These are phyloP conservation scores for Penicillium argentinense DNA, from an alignment of 495 filamentous ascomycete genomes.

Conservation along the genomic window DNA sequence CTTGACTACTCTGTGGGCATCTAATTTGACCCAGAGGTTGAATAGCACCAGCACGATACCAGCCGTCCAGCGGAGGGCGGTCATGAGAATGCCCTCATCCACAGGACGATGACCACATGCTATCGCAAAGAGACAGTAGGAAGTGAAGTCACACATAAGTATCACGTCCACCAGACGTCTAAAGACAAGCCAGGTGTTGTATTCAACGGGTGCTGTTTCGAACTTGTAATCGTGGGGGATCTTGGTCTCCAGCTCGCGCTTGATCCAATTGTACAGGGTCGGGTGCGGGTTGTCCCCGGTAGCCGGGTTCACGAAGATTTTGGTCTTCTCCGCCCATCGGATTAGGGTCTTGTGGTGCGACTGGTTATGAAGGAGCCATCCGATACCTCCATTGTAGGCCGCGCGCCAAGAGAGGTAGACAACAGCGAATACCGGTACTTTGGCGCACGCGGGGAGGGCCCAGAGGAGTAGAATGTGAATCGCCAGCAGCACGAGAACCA, in stretches of 20 bases:
- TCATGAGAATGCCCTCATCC: slow-evolving; percentile 68
- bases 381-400: slow-evolving; percentile 91
- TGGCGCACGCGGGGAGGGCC: slow-evolving; percentile 62
- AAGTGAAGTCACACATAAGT: slow-evolving; percentile 96
- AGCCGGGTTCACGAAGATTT: slow-evolving; percentile 81
- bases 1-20: slow-evolving; percentile 97
- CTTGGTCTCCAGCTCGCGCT: slow-evolving; percentile 88
- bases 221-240: slow-evolving; percentile 93
- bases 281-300: slow-evolving; percentile 80
- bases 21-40: slow-evolving; percentile 98
- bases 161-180: slow-evolving; percentile 92
- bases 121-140: slow-evolving; percentile 92
- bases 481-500: slow-evolving; percentile 79
- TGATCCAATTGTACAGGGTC: slow-evolving; percentile 75
- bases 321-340: slow-evolving; percentile 80
- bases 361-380: slow-evolving; percentile 83
- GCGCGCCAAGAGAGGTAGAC: slow-evolving; percentile 91
- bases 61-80: slow-evolving; percentile 72
- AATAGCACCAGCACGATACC: slow-evolving; percentile 83
- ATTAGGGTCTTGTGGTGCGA: slow-evolving; percentile 85
- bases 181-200: slow-evolving; percentile 98
- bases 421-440: slow-evolving; percentile 72
- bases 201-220: slow-evolving; percentile 89
- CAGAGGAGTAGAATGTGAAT: slow-evolving; percentile 71
- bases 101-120: slow-evolving; percentile 76